These are phyloP conservation scores for Collybia mongolica DNA, from an alignment of 768 basidiomycete genomes.

Conservation along the genomic window DNA sequence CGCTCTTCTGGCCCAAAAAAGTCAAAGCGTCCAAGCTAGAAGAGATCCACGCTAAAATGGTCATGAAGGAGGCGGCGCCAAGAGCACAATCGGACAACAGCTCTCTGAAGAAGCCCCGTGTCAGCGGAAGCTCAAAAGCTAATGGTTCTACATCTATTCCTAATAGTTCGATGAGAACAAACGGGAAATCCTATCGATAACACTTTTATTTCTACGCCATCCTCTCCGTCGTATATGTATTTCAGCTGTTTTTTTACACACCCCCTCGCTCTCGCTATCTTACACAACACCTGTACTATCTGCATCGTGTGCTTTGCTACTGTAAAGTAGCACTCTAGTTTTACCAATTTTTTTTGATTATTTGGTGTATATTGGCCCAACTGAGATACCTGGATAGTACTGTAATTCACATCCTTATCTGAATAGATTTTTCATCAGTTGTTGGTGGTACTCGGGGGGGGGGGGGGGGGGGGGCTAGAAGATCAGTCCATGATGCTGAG, in stretches of 20 bases:
- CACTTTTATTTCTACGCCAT: constrained; percentile 12
- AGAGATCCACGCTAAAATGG: constrained; percentile 96
- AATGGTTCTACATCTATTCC: constrained; percentile 50
- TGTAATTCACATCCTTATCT: too few species aligned
- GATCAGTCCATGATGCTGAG: background rate
- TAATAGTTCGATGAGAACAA: constrained; percentile 45
- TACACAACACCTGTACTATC: constrained; percentile 20
- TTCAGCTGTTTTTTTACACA: constrained; percentile 19
- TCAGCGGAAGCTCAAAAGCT: constrained; percentile 45
- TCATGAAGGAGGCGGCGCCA: constrained; percentile 80
- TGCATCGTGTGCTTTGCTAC: background rate
- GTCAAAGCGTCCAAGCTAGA: constrained; percentile 92
- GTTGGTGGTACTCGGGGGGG: background rate
- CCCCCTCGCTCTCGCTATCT: constrained; percentile 18
- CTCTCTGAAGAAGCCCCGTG: constrained; percentile 59
- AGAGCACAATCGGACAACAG: constrained; percentile 49
- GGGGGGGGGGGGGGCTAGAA: background rate
- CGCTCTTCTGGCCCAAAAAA: constrained; percentile 97
- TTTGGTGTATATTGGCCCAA: too few species aligned
- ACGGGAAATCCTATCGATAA: constrained; percentile 65
- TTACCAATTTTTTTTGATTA: too few species aligned
- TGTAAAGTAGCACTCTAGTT: too few species aligned
- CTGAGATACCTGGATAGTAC: too few species aligned
- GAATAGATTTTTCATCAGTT: too few species aligned
- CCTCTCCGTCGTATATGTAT: constrained; percentile 9